A percentile compares a stretch with the other conserved stretches of the same genome.
Evolutionary conservation across 345 rosid species (phyloP).

Genomic region (Jatropha curcas): DNA sequence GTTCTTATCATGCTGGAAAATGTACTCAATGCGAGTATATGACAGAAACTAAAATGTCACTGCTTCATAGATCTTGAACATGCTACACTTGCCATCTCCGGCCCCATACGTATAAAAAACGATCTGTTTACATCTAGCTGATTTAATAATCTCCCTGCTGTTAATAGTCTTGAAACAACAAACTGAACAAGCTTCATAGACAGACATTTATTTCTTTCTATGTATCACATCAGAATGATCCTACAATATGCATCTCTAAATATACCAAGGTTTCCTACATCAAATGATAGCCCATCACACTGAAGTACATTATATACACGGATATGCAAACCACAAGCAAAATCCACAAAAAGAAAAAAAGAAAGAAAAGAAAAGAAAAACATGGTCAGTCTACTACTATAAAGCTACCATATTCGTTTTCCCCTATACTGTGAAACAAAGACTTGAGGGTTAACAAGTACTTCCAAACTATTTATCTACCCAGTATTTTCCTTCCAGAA

Average conservation of each 20-base stretch:
- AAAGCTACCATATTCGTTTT: constrained; percentile 23
- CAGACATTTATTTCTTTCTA: constrained; percentile 18
- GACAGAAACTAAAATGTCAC: too few species aligned
- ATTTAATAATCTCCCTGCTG: too few species aligned
- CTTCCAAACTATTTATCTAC: constrained; percentile 29
- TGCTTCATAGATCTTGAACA: not conserved
- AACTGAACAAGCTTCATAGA: constrained; percentile 3
- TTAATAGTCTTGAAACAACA: not conserved
- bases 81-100: too few species aligned
- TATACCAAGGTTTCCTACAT: constrained; percentile 12
- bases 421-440: constrained; percentile 16
- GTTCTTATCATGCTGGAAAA: too few species aligned
- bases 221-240: constrained; percentile 7
- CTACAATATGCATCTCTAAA: constrained; percentile 25
- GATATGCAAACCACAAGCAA: constrained; percentile 25
- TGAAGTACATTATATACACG: constrained; percentile 27
- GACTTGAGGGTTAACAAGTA: constrained; percentile 14
- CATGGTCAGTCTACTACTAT: constrained; percentile 27
- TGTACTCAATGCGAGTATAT: too few species aligned
- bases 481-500: not conserved
- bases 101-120: too few species aligned
- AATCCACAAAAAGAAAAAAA: constrained; percentile 16
- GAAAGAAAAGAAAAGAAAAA: not conserved
- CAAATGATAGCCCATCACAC: constrained; percentile 20
- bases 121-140: too few species aligned